A percentile compares a stretch with the other conserved stretches of the same genome.
Conservation (phyloP, 2,329 filamentous ascomycete genomes). For the Claviceps sp. region DNA sequence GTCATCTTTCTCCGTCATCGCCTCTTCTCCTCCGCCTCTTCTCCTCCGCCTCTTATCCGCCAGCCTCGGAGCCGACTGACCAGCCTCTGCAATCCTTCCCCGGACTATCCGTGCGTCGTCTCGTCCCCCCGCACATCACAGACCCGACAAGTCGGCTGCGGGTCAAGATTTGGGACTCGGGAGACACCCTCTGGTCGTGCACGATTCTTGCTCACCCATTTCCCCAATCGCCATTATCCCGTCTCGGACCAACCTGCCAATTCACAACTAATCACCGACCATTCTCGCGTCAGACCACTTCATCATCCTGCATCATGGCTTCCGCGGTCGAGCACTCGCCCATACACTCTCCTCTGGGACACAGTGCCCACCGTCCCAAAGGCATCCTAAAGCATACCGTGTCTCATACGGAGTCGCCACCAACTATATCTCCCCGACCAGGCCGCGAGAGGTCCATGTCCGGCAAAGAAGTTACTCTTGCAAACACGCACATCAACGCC, state of each 20-base stretch:
- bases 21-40: too few relatives aligned
- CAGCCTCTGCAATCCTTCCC: too few relatives aligned
- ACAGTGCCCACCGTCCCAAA: slow-evolving; percentile 30
- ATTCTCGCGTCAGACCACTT: not conserved
- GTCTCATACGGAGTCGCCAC: slow-evolving; percentile 47
- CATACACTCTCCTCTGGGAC: slow-evolving; percentile 28
- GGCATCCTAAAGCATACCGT: slow-evolving; percentile 77
- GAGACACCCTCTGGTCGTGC: too few relatives aligned
- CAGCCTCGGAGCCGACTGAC: too few relatives aligned
- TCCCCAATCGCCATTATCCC: not conserved
- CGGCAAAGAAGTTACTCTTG: slow-evolving; percentile 80
- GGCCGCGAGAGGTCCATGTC: slow-evolving; percentile 29
- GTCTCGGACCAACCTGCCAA: not conserved
- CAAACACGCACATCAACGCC: slow-evolving; percentile 91
- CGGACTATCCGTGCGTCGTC: too few relatives aligned
- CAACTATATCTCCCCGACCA: slow-evolving; percentile 24
- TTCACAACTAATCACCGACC: not conserved
- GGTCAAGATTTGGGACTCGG: too few relatives aligned
- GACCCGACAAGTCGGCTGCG: too few relatives aligned
- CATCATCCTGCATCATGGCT: slow-evolving; percentile 20
- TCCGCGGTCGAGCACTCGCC: slow-evolving; percentile 24
- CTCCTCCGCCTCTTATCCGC: too few relatives aligned
- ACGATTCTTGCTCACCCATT: not conserved
- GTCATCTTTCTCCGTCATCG: too few relatives aligned
- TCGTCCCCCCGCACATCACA: too few relatives aligned